These are phyloP conservation scores for Leccinellum albellum DNA, from an alignment of 768 basidiomycete genomes.

Conservation along the genomic window DNA sequence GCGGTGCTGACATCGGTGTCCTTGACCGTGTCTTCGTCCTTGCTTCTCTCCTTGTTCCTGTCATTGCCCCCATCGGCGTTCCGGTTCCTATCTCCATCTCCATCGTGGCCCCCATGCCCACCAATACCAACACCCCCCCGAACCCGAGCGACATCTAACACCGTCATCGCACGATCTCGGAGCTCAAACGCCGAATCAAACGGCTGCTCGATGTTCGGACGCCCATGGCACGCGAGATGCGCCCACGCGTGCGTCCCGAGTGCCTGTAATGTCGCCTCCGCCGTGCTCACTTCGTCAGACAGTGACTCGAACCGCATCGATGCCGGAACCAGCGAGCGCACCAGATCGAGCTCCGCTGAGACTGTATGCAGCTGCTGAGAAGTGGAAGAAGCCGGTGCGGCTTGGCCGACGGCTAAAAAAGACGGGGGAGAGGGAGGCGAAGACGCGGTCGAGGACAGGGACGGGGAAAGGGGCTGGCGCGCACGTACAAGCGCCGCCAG, in stretches of 20 bases:
- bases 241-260: conserved; percentile 24
- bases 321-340: conserved; percentile 14
- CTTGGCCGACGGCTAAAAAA: conserved; percentile 21
- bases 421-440: neutral
- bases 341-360: conserved; percentile 18
- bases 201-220: conserved; percentile 18
- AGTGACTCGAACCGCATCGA: conserved; percentile 14
- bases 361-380: conserved; percentile 13
- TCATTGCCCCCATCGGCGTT: neutral
- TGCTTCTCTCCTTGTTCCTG: neutral
- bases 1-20: neutral
- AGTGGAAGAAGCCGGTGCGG: conserved; percentile 3
- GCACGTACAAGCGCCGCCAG: conserved; percentile 27
- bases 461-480: conserved; percentile 2
- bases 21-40: neutral
- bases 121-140: conserved; percentile 11
- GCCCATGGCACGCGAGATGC: conserved; percentile 33
- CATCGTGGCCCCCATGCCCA: neutral
- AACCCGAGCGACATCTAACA: conserved; percentile 5
- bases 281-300: conserved; percentile 12
- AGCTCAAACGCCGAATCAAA: conserved; percentile 27
- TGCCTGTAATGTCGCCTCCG: conserved; percentile 7
- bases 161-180: conserved; percentile 18
- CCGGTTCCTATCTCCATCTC: neutral
- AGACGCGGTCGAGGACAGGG: neutral